Evolutionary conservation across 495 filamentous ascomycete species (phyloP).

Genomic region (Penicillium roqueforti): DNA sequence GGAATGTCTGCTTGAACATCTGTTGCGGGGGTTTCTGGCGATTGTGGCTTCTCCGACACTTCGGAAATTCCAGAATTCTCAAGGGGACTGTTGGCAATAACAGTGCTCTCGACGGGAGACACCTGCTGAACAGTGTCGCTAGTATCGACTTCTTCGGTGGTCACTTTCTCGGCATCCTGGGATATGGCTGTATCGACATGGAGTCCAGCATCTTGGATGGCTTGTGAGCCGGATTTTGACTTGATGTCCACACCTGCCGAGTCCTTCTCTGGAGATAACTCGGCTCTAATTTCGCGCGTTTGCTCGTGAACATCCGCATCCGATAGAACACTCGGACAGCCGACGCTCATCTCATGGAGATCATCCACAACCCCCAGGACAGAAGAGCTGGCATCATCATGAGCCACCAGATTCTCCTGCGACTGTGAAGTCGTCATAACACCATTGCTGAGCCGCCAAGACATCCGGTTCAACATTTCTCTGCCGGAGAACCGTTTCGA

Average conservation of each 20-base stretch:
- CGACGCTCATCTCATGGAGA: slow-evolving; percentile 16
- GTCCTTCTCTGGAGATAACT: background rate
- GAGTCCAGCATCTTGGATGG: background rate
- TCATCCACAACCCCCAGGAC: slow-evolving; percentile 27
- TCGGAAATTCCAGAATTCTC: background rate
- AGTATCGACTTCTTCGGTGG: background rate
- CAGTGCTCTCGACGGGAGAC: background rate
- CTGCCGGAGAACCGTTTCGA: slow-evolving; percentile 30
- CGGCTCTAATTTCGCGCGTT: background rate
- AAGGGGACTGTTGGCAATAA: background rate
- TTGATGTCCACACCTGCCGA: background rate
- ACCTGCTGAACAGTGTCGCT: background rate
- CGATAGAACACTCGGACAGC: slow-evolving; percentile 17
- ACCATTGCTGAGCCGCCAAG: slow-evolving; percentile 13
- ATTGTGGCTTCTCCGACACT: background rate
- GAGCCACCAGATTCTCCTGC: slow-evolving; percentile 22
- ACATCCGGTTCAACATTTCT: slow-evolving; percentile 19
- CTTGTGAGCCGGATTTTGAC: background rate
- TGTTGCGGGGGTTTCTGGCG: background rate
- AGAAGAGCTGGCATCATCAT: slow-evolving; percentile 26
- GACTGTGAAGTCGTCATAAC: slow-evolving; percentile 16
- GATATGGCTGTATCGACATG: background rate
- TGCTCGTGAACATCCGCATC: background rate
- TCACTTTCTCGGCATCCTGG: background rate
- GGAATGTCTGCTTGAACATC: background rate